Conservation (phyloP, 768 basidiomycete genomes). For the Xerocomus spinulosus region DNA sequence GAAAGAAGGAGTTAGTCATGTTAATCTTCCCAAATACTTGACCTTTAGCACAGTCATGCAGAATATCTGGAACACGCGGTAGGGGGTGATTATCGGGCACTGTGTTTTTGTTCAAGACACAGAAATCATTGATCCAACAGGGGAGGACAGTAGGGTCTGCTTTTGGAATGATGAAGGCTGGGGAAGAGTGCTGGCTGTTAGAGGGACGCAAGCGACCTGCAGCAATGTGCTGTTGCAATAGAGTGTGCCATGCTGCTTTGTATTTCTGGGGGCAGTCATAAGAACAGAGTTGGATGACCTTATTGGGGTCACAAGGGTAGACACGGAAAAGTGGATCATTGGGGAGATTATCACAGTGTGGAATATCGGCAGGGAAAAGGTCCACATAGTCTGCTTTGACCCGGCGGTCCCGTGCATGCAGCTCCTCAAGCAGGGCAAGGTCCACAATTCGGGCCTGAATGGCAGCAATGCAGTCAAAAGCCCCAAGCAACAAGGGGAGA, state of each 20-base stretch:
- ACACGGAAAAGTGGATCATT: neutral
- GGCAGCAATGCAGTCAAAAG: neutral
- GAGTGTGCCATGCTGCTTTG: neutral
- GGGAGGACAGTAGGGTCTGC: neutral
- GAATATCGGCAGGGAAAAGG: neutral
- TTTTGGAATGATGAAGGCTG: neutral
- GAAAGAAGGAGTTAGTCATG: constrained; percentile 40
- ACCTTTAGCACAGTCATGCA: neutral
- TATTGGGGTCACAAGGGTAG: neutral
- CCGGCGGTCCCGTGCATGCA: neutral
- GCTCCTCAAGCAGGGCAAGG: neutral
- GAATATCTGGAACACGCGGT: neutral
- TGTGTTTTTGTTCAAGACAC: neutral
- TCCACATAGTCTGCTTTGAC: neutral
- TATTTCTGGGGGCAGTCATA: neutral
- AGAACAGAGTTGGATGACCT: neutral
- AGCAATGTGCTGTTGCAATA: neutral
- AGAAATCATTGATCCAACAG: neutral
- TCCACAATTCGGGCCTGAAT: neutral
- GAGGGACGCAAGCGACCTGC: neutral
- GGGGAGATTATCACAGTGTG: neutral
- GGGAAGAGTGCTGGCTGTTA: neutral
- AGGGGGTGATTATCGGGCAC: neutral
- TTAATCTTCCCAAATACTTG: constrained; percentile 15
- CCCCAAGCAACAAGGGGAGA: neutral